Conservation (phyloP, 768 basidiomycete genomes). For the Chalciporus sphaerocephalus region DNA sequence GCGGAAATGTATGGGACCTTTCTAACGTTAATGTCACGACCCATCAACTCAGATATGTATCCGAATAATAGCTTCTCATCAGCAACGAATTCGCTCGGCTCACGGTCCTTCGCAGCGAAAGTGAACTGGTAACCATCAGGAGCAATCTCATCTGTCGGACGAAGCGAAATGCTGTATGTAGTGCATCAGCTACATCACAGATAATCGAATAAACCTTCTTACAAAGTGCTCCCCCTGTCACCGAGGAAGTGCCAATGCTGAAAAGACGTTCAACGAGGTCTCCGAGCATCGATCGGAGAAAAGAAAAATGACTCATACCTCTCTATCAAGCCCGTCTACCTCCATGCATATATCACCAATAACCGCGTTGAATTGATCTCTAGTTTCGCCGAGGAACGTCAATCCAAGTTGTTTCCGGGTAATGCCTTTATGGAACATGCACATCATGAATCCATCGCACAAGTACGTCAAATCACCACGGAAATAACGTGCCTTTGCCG, state of each 20-base stretch:
- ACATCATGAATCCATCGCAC: neutral
- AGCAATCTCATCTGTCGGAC: conserved; percentile 12
- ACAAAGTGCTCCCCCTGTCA: neutral
- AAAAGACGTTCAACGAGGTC: neutral
- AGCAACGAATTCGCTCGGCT: conserved; percentile 13
- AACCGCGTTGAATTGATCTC: conserved; percentile 21
- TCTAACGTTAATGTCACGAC: conserved; percentile 30
- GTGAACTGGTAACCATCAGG: conserved; percentile 21
- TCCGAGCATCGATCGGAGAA: neutral
- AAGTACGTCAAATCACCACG: no score
- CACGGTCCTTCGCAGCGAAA: conserved; percentile 2
- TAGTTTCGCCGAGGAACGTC: conserved; percentile 40
- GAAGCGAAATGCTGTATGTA: no score
- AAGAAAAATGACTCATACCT: conserved; percentile 12
- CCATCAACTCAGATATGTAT: conserved; percentile 26
- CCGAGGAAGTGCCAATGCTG: conserved; percentile 26
- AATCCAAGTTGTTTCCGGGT: conserved; percentile 40
- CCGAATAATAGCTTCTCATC: conserved; percentile 28
- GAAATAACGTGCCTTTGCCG: conserved; percentile 25
- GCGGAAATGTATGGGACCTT: conserved; percentile 24
- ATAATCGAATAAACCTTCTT: neutral
- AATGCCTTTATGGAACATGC: conserved; percentile 19
- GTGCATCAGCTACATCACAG: no score
- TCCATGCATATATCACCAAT: conserved; percentile 37
- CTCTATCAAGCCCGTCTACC: conserved; percentile 26